phyloP scores from a whole-genome alignment of 2,329 filamentous ascomycete species.

The Beauveria bassiana region DNA sequence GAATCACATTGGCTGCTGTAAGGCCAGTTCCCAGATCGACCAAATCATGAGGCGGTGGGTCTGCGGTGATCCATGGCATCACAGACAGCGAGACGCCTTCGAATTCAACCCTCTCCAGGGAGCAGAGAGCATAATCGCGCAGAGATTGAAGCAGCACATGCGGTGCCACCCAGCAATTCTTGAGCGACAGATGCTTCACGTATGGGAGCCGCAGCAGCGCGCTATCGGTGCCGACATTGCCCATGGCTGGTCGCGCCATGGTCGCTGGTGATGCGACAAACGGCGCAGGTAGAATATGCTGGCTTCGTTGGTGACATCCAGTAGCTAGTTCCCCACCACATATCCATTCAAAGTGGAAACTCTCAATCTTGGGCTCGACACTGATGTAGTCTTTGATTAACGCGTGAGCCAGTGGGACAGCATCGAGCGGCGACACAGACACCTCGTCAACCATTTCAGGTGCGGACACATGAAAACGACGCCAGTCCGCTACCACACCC shows the following conservation, averaged over 20 bases:
- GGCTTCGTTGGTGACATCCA: slow-evolving; percentile 54
- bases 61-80: slow-evolving; percentile 19
- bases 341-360: slow-evolving; percentile 57
- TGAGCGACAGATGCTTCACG: slow-evolving; percentile 51
- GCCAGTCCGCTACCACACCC: slow-evolving; percentile 59
- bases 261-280: slow-evolving; percentile 29
- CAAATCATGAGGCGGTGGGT: not conserved
- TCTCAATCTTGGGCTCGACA: slow-evolving; percentile 41
- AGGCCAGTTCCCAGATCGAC: not conserved
- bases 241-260: slow-evolving; percentile 27
- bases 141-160: slow-evolving; percentile 46
- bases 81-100: slow-evolving; percentile 59
- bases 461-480: slow-evolving; percentile 45
- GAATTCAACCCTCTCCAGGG: slow-evolving; percentile 47
- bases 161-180: slow-evolving; percentile 63
- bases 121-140: slow-evolving; percentile 35
- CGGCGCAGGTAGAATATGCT: slow-evolving; percentile 55
- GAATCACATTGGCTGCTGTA: too few relatives aligned
- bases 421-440: slow-evolving; percentile 41
- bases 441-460: slow-evolving; percentile 42
- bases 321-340: slow-evolving; percentile 60
- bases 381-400: slow-evolving; percentile 46
- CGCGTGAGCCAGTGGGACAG: slow-evolving; percentile 42
- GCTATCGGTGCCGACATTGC: slow-evolving; percentile 18
- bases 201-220: slow-evolving; percentile 45